phyloP scores from a whole-genome alignment of 768 basidiomycete species.

The Lentinula detonsa region DNA sequence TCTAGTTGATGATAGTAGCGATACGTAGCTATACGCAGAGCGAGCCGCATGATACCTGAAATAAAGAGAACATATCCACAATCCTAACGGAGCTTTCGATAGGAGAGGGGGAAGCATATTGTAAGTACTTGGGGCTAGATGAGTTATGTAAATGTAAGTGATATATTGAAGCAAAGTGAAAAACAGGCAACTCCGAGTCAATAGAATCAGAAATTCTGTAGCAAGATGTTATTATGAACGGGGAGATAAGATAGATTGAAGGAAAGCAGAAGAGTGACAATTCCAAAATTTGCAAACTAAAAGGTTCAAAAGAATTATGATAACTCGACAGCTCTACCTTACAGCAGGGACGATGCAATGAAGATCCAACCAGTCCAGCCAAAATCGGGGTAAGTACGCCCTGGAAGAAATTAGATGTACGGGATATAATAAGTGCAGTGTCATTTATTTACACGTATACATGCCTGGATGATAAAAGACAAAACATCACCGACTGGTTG shows the following conservation, averaged over 20 bases:
- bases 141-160: not conserved
- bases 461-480: not conserved
- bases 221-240: not conserved
- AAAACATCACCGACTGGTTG: too few species aligned
- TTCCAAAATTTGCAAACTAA: conserved; percentile 1
- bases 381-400: not conserved
- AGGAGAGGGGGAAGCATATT: not conserved
- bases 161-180: not conserved
- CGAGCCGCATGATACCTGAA: too few species aligned
- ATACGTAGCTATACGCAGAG: too few species aligned
- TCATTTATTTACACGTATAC: not conserved
- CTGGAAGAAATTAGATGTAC: conserved; percentile 1
- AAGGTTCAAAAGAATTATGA: not conserved
- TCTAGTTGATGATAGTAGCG: too few species aligned
- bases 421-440: not conserved
- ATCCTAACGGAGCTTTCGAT: not conserved
- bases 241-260: not conserved
- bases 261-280: not conserved
- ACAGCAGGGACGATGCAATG: not conserved
- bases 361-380: conserved; percentile 8
- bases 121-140: not conserved
- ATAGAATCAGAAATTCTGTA: not conserved
- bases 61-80: not conserved
- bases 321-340: not conserved
- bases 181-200: not conserved